A percentile compares a stretch with the other conserved stretches of the same genome.
phyloP scores from a whole-genome alignment of 139 green algal species.

The Picochlorum sp. region DNA sequence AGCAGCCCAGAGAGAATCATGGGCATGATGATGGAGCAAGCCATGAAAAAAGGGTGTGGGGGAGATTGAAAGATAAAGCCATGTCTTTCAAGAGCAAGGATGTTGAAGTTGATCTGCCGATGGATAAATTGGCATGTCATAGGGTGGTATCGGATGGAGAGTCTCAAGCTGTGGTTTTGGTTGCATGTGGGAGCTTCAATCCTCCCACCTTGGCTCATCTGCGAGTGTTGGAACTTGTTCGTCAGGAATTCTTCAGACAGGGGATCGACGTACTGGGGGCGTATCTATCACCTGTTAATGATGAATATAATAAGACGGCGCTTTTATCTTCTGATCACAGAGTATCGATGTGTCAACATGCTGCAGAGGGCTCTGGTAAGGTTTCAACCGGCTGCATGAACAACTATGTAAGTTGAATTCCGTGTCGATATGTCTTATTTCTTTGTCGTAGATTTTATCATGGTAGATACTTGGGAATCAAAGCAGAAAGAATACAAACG shows the following conservation, averaged over 20 bases:
- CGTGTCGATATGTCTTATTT: not conserved
- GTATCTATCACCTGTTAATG: constrained; percentile 70
- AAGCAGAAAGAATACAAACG: constrained; percentile 49
- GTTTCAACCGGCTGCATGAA: no score
- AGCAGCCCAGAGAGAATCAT: no score
- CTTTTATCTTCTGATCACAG: constrained; percentile 46
- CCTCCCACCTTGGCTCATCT: constrained; percentile 72
- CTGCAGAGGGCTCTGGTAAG: constrained; percentile 16
- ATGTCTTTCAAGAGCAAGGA: not conserved
- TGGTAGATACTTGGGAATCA: constrained; percentile 71
- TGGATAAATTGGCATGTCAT: constrained; percentile 31
- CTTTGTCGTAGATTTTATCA: constrained; percentile 39
- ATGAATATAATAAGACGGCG: constrained; percentile 62
- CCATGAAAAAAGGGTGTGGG: no score
- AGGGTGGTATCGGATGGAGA: not conserved
- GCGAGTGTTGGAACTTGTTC: constrained; percentile 72
- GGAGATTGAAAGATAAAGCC: no score
- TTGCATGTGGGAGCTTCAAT: constrained; percentile 82
- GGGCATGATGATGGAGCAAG: no score
- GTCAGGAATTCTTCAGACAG: constrained; percentile 5
- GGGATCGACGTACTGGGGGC: constrained; percentile 58
- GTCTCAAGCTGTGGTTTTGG: constrained; percentile 47
- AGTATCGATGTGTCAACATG: constrained; percentile 55
- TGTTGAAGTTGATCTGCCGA: constrained; percentile 6
- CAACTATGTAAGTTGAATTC: not conserved